phyloP scores from a whole-genome alignment of 179 eudicot species.

The Carnegiea gigantea region DNA sequence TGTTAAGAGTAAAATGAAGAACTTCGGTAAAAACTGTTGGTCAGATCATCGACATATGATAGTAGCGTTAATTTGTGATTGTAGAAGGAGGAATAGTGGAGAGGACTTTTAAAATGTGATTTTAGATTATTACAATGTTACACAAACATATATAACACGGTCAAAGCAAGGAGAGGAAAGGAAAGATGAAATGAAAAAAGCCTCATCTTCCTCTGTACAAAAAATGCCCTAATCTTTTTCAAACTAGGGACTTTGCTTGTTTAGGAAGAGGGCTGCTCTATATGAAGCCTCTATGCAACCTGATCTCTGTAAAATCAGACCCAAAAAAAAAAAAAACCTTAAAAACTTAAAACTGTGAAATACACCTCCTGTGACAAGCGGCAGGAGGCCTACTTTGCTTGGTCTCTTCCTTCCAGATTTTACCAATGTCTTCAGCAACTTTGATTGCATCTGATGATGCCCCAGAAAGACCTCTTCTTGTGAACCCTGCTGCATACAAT shows the following conservation, averaged over 20 bases:
- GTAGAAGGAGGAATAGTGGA: neutral
- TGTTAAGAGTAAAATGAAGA: neutral
- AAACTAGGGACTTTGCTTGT: constrained; percentile 33
- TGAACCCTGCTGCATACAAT: constrained; percentile 93
- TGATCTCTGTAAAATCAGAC: constrained; percentile 29
- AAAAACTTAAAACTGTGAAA: constrained; percentile 56
- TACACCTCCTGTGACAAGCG: constrained; percentile 65
- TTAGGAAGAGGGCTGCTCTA: constrained; percentile 67
- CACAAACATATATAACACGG: constrained; percentile 28
- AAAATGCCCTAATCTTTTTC: constrained; percentile 38
- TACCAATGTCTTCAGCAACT: constrained; percentile 82
- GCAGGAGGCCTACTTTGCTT: constrained; percentile 62
- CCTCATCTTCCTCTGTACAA: constrained; percentile 73
- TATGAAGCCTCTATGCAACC: constrained; percentile 24
- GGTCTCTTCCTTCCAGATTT: constrained; percentile 80
- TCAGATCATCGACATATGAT: neutral
- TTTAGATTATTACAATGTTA: constrained; percentile 27
- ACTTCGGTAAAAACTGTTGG: too few relatives aligned
- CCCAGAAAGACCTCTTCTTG: constrained; percentile 83
- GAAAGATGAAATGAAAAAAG: constrained; percentile 40
- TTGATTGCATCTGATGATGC: constrained; percentile 78
- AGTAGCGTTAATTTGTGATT: neutral
- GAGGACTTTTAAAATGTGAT: constrained; percentile 12
- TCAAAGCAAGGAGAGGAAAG: constrained; percentile 4
- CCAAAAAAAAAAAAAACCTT: constrained; percentile 29